These are phyloP conservation scores for Arthroderma uncinatum DNA, from an alignment of 2,329 filamentous ascomycete genomes.

Conservation along the genomic window DNA sequence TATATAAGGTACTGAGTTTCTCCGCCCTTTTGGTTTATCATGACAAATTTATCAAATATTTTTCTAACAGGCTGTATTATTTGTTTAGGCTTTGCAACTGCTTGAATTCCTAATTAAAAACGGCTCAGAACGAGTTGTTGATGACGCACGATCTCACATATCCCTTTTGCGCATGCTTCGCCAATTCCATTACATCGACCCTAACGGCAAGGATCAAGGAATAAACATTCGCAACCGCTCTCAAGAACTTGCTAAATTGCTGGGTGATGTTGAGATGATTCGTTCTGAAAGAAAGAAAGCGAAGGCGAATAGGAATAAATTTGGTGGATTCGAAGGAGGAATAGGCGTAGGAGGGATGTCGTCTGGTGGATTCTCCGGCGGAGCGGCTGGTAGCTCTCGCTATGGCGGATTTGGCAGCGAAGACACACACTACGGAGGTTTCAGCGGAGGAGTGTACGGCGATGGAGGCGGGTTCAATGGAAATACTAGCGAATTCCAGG, in stretches of 20 bases:
- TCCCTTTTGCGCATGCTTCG: constrained; percentile 95
- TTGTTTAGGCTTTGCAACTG: constrained; percentile 60
- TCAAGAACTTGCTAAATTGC: constrained; percentile 88
- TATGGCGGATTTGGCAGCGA: constrained; percentile 93
- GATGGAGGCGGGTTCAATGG: constrained; percentile 91
- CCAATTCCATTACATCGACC: constrained; percentile 93
- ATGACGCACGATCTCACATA: constrained; percentile 90
- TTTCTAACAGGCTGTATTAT: not conserved
- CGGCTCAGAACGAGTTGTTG: constrained; percentile 91
- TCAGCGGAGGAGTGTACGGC: constrained; percentile 72
- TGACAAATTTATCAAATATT: not conserved
- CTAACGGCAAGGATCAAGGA: constrained; percentile 95
- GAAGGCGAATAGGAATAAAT: constrained; percentile 80
- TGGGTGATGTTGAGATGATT: constrained; percentile 55
- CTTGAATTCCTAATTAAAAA: constrained; percentile 77
- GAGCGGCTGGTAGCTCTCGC: constrained; percentile 48
- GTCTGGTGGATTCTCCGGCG: constrained; percentile 36
- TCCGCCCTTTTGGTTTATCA: not conserved
- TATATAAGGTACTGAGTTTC: constrained; percentile 67
- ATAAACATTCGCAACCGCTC: constrained; percentile 94
- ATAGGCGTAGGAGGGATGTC: constrained; percentile 33
- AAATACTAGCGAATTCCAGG: constrained; percentile 59
- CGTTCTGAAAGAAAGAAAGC: constrained; percentile 72
- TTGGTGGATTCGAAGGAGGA: constrained; percentile 84
- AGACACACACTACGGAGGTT: constrained; percentile 51